These are phyloP conservation scores for Colletotrichum sp. DNA, from an alignment of 2,329 filamentous ascomycete species.

Conservation along the genomic window DNA sequence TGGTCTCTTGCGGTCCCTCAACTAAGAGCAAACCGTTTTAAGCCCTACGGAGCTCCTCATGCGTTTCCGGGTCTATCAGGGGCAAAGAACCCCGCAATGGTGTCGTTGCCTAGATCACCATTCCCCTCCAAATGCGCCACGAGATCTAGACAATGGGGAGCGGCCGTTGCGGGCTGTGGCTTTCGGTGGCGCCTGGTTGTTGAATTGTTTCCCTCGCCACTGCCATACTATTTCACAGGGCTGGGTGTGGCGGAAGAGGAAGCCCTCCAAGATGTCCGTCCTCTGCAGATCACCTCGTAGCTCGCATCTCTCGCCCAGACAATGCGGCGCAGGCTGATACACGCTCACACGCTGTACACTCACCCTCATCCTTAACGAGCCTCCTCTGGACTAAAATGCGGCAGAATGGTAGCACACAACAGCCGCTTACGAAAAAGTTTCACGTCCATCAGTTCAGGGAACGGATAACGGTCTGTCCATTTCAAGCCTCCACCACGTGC, in stretches of 20 bases:
- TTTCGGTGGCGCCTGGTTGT: neutral
- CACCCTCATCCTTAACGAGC: neutral
- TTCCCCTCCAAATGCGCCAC: neutral
- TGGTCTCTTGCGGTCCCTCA: neutral
- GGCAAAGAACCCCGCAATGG: neutral
- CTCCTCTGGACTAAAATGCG: neutral
- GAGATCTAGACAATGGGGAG: neutral
- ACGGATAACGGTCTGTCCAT: neutral
- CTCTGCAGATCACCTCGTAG: neutral
- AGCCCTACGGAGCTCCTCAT: neutral
- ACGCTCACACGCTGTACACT: neutral
- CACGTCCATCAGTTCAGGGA: neutral
- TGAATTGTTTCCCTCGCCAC: neutral
- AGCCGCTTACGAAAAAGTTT: neutral
- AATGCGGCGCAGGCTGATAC: neutral
- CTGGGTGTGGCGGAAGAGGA: neutral
- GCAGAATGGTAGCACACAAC: neutral
- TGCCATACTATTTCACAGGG: neutral
- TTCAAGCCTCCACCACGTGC: conserved; percentile 7
- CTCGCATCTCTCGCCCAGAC: neutral
- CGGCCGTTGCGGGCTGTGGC: neutral
- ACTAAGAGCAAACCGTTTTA: neutral
- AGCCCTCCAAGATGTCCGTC: neutral
- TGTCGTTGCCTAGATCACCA: neutral
- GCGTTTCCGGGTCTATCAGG: neutral